Percentiles rank a stretch among this genome's conserved stretches.
Conservation (phyloP, 2,329 filamentous ascomycete species). For the Ophiostoma pallidulum region DNA sequence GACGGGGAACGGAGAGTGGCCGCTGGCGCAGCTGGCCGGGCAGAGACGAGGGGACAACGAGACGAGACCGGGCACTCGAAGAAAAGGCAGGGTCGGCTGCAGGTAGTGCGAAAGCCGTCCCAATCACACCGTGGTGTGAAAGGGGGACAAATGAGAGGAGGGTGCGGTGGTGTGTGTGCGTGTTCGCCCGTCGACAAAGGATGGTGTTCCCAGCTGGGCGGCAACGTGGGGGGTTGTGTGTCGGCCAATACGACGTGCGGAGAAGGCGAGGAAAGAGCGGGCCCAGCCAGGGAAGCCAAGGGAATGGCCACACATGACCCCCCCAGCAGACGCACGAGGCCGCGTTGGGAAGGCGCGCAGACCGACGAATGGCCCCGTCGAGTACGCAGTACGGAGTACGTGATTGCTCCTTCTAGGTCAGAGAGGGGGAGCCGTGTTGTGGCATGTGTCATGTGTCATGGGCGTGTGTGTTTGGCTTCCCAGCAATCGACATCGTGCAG, state of each 20-base stretch:
- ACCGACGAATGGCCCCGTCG: not conserved
- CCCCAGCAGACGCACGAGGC: no score
- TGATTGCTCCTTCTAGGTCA: not conserved
- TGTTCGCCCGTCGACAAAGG: not conserved
- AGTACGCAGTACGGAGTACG: not conserved
- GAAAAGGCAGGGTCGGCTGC: no score
- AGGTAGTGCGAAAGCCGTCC: not conserved
- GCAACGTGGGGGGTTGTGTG: conserved; percentile 8
- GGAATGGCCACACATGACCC: no score
- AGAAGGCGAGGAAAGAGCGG: not conserved
- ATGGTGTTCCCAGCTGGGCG: conserved; percentile 9
- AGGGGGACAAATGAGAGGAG: not conserved
- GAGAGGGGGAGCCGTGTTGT: not conserved
- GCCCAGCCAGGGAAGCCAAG: conserved; percentile 2
- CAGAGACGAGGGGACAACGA: no score
- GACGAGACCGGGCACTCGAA: no score
- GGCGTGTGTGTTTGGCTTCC: not conserved
- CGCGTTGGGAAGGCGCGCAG: no score
- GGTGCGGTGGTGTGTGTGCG: not conserved
- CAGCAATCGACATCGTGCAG: conserved; percentile 5
- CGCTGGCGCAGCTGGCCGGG: no score
- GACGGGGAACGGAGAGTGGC: no score
- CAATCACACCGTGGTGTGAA: conserved; percentile 1
- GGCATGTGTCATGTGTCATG: no score
- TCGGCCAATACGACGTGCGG: conserved; percentile 4